Evolutionary conservation across 2,329 filamentous ascomycete species (phyloP), one percentile per base, ranked within the genome.

Genomic region (Fusarium temperatum): DNA sequence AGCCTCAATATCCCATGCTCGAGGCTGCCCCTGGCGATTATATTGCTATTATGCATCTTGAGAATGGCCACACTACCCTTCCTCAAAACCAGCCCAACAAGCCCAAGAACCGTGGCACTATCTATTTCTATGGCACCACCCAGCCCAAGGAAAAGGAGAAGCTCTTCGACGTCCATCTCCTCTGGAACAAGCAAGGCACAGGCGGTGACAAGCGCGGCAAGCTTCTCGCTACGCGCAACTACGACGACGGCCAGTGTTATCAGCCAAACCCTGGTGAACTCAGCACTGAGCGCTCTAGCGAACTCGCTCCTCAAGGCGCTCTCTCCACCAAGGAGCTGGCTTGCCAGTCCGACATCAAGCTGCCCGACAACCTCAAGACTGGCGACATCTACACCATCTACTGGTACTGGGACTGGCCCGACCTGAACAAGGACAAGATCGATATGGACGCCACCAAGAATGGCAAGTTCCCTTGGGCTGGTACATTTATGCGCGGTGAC

Each of bases 361-460:
- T 99, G 20, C 96, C 96, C 1, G 79, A 85, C 10, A 88, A 93
- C 75, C 85, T 90, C 53, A 82, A 87, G n/a, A 81, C 86, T 15
- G 90, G 90, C 50, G 88, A 91, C 36, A 87, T 88, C 35, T 94
- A 95, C 81, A 96, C 94, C 7, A 84, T 98, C 58, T 97, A 98
- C 86, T 98, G 96, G 96, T 92, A 98, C 51, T 98, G 96, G 96
- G 93, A 97, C 82, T 99, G 95, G 94, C 92, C 92, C 6, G 91
- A 89, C 20, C 85, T 90, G 79, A 82, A 84, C 77, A 77, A 78
- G 44, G 82, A 80, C 71, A 82, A 79, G 73, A 83, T 81, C 68
- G 82, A 88, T 73, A 75, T 82, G 41, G 80, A 82, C 22, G 79
- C 78, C 26, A 84, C 83, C 53, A 79, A 79, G 69, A 73, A 83